Evolutionary conservation across 1,284 basidiomycete species (phyloP).

Genomic region (Trichosporon sp.): DNA sequence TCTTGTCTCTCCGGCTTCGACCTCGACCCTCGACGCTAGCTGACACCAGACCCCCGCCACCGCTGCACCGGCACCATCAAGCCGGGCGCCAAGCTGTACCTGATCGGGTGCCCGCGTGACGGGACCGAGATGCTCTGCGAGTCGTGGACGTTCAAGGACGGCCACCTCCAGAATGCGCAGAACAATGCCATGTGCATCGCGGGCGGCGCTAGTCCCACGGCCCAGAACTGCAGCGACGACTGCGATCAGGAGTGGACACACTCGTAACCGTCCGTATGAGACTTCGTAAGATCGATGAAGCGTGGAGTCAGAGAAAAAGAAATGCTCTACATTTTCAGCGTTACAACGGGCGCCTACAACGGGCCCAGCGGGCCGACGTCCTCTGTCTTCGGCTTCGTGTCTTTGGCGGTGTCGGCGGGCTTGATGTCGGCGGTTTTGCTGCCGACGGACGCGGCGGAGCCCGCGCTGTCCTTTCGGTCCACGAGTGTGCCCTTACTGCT

Average conservation of each 20-base stretch:
- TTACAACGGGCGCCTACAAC: slow-evolving; percentile 39
- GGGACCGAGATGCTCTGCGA: background rate
- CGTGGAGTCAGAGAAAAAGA: background rate
- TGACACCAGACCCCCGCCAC: slow-evolving; percentile 11
- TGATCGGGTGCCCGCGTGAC: background rate
- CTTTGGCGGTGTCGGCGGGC: background rate
- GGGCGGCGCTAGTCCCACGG: background rate
- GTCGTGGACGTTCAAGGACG: slow-evolving; percentile 11
- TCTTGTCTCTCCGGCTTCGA: too few species aligned
- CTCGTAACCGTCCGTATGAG: background rate
- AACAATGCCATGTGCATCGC: background rate
- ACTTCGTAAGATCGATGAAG: background rate
- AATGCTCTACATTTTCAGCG: slow-evolving; percentile 17
- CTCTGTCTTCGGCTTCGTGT: slow-evolving; percentile 1
- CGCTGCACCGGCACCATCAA: background rate
- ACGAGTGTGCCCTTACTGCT: slow-evolving; percentile 9
- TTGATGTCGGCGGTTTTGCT: too few species aligned
- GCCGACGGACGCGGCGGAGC: background rate
- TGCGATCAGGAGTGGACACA: slow-evolving; percentile 6
- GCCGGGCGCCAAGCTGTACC: background rate
- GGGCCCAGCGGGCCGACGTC: slow-evolving; percentile 32
- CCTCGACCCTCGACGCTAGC: background rate
- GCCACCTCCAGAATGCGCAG: background rate
- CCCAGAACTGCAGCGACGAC: background rate
- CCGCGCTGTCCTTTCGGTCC: slow-evolving; percentile 13